These are phyloP conservation scores for Pistacia atlantica DNA, from an alignment of 345 rosid species.

Conservation along the genomic window DNA sequence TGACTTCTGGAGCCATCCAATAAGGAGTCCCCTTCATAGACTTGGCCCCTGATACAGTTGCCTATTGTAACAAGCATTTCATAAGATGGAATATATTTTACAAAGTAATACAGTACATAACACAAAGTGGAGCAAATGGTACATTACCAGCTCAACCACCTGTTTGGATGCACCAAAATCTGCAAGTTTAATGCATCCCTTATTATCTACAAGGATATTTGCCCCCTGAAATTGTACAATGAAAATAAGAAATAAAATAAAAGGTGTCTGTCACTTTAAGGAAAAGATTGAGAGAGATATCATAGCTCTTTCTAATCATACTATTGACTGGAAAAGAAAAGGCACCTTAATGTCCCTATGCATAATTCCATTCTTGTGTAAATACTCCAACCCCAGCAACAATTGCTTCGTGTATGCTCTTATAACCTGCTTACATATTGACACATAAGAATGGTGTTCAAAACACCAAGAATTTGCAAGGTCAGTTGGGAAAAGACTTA, in stretches of 20 bases:
- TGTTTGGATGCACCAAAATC: conserved; percentile 99
- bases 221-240: conserved; percentile 65
- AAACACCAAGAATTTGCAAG: conserved; percentile 11
- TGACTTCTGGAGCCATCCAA: conserved; percentile 99
- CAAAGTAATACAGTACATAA: not conserved
- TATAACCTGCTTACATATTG: conserved; percentile 58
- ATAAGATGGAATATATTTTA: conserved; percentile 20
- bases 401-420: conserved; percentile 77
- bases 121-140: conserved; percentile 7
- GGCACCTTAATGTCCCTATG: conserved; percentile 92
- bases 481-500: conserved; percentile 38
- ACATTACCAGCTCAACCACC: conserved; percentile 84
- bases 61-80: conserved; percentile 45
- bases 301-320: conserved; percentile 8
- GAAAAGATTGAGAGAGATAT: conserved; percentile 4
- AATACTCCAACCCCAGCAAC: conserved; percentile 79
- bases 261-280: not conserved
- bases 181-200: conserved; percentile 95
- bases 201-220: conserved; percentile 91
- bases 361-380: conserved; percentile 88
- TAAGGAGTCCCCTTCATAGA: conserved; percentile 98
- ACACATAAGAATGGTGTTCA: conserved; percentile 19
- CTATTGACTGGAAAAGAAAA: conserved; percentile 15
- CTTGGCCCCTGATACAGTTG: conserved; percentile 90
- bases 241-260: too few relatives aligned